Evolutionary conservation across 306 rosid genomes (phyloP).

Genomic region (Crataegus laevigata): DNA sequence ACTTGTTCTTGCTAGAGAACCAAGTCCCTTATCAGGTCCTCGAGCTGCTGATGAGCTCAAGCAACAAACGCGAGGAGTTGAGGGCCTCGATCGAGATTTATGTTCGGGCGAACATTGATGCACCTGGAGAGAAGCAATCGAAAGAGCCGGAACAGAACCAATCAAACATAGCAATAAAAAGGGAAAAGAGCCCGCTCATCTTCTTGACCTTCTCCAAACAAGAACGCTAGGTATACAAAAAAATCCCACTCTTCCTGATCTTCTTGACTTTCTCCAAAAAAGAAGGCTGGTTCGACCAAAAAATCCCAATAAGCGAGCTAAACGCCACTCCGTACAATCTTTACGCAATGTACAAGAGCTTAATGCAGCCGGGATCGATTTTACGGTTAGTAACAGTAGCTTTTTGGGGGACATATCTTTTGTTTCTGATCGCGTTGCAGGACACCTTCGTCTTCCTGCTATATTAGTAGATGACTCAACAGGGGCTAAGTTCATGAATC

Average conservation of each 20-base stretch:
- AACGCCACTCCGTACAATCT: neutral
- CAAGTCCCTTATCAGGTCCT: constrained; percentile 21
- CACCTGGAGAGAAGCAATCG: neutral
- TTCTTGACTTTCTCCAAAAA: too few species aligned
- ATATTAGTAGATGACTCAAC: constrained; percentile 9
- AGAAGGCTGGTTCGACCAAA: too few species aligned
- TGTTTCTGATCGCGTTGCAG: neutral
- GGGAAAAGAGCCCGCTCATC: neutral
- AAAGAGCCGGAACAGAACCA: neutral
- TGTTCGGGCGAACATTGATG: neutral
- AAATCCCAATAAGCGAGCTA: accelerated
- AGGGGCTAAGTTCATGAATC: constrained; percentile 9
- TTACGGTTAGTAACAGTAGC: neutral
- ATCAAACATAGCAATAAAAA: too few species aligned
- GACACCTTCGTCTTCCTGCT: constrained; percentile 11
- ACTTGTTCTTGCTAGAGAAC: constrained; percentile 27
- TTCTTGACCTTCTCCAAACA: constrained; percentile 5
- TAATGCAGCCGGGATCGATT: constrained; percentile 5
- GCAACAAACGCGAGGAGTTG: accelerated
- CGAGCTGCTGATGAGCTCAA: neutral
- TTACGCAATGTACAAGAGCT: constrained; percentile 17
- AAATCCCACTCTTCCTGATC: too few species aligned
- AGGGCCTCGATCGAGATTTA: accelerated
- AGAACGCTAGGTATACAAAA: neutral
- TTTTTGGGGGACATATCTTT: constrained; percentile 4